These are phyloP conservation scores for Globisporangium nodosum DNA, from an alignment of 352 stramenopile genomes.

Conservation along the genomic window DNA sequence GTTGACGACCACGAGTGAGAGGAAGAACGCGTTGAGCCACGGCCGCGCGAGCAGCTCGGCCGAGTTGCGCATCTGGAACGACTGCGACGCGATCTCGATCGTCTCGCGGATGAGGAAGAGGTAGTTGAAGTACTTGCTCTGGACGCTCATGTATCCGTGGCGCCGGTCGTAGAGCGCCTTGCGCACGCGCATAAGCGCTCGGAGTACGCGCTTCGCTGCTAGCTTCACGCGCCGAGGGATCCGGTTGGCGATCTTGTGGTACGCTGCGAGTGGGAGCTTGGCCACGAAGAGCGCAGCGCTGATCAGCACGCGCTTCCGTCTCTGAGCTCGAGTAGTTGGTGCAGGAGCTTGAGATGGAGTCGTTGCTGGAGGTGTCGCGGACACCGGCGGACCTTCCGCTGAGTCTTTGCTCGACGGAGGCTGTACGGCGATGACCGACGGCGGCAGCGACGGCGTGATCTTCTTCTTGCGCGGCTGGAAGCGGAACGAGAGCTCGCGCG, in stretches of 20 bases:
- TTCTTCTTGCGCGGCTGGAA: slow-evolving; percentile 10
- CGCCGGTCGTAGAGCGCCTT: slow-evolving; percentile 11
- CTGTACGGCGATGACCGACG: slow-evolving; percentile 7
- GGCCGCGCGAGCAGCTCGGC: slow-evolving; percentile 10
- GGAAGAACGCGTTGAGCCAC: slow-evolving; percentile 18
- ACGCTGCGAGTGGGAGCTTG: neutral
- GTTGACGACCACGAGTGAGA: slow-evolving; percentile 14
- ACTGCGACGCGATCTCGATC: slow-evolving; percentile 20
- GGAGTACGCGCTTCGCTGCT: neutral
- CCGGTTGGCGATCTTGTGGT: neutral
- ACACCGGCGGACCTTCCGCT: neutral
- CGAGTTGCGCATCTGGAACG: slow-evolving; percentile 16
- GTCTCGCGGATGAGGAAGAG: slow-evolving; percentile 15
- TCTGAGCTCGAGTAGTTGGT: neutral
- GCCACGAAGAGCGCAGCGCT: neutral
- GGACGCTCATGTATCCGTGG: slow-evolving; percentile 16
- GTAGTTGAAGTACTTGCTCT: slow-evolving; percentile 17
- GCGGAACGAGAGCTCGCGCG: slow-evolving; percentile 19
- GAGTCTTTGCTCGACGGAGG: neutral
- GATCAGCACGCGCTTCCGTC: neutral
- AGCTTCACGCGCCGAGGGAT: slow-evolving; percentile 7
- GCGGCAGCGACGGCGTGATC: slow-evolving; percentile 7
- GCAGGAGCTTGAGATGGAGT: neutral
- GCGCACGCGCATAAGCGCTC: slow-evolving; percentile 1
- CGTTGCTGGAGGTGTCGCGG: neutral